Evolutionary conservation across 164 flowering plant species (phyloP).

Genomic region (Aristolochia contorta): DNA sequence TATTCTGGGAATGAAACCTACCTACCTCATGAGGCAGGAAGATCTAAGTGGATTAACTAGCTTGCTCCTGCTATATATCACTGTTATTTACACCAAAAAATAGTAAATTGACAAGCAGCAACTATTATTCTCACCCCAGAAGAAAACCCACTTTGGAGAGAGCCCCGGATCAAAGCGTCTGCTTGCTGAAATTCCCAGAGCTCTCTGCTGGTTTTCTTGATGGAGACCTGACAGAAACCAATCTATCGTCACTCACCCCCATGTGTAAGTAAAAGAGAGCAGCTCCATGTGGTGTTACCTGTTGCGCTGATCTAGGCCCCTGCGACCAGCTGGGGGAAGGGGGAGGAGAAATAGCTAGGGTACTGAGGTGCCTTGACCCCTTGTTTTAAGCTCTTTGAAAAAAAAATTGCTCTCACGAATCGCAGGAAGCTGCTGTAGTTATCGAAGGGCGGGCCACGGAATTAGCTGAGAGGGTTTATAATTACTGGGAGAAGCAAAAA

Average conservation of each 20-base stretch:
- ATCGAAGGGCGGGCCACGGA: too few species aligned
- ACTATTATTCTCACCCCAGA: background rate
- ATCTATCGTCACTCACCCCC: background rate
- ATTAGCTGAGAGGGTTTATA: too few species aligned
- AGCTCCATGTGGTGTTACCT: constrained; percentile 26
- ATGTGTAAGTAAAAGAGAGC: background rate
- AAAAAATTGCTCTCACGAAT: constrained; percentile 1
- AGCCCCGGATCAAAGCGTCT: constrained; percentile 12
- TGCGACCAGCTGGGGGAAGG: constrained; percentile 21
- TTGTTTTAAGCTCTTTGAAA: constrained; percentile 19
- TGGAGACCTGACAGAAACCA: constrained; percentile 5
- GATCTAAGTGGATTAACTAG: constrained; percentile 20
- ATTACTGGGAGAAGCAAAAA: too few species aligned
- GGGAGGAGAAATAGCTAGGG: too few species aligned
- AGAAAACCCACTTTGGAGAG: constrained; percentile 9
- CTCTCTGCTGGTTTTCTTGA: constrained; percentile 13
- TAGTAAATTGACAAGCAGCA: constrained; percentile 5
- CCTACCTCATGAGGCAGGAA: constrained; percentile 11
- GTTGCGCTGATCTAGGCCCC: constrained; percentile 26
- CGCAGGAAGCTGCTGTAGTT: too few species aligned
- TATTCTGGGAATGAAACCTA: constrained; percentile 1
- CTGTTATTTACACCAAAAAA: background rate
- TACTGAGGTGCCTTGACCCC: too few species aligned
- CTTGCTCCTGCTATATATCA: too few species aligned
- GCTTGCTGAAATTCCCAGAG: constrained; percentile 4